Conservation (phyloP, 148 eudicot genomes). For the Polygonum aviculare region DNA sequence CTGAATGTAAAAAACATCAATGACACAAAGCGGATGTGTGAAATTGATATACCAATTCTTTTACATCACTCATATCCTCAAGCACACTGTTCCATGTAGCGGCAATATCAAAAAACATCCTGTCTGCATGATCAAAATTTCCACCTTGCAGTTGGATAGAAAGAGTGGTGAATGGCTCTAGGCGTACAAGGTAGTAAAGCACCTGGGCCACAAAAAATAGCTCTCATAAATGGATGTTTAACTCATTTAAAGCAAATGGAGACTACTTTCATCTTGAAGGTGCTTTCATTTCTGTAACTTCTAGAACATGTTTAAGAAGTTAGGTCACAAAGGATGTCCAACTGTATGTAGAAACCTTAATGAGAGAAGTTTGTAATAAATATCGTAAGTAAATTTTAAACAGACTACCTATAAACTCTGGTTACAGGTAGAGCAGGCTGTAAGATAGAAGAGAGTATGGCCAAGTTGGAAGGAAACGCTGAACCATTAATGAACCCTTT, state of each 20-base stretch:
- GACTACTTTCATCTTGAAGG: neutral
- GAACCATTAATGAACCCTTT: neutral
- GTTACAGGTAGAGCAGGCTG: neutral
- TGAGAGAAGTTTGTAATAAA: neutral
- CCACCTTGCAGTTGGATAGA: constrained; percentile 96
- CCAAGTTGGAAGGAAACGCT: neutral
- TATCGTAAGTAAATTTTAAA: neutral
- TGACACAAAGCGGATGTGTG: neutral
- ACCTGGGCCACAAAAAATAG: constrained; percentile 43
- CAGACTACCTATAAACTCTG: neutral
- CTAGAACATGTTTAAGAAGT: neutral
- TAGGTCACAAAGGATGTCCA: neutral
- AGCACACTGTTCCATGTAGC: constrained; percentile 95
- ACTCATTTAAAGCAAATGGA: neutral
- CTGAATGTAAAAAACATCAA: neutral
- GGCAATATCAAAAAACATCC: constrained; percentile 92
- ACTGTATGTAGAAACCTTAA: neutral
- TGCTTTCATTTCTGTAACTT: neutral
- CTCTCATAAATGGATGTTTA: neutral
- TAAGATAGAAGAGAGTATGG: neutral
- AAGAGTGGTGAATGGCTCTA: constrained; percentile 96
- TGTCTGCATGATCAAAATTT: constrained; percentile 96
- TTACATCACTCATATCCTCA: constrained; percentile 98
- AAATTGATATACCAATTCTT: constrained; percentile 66
- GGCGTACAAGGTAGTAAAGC: constrained; percentile 73